Base-by-base conservation (phyloP, 352 stramenopile genomes). In the Globisporangium middletonii region DNA sequence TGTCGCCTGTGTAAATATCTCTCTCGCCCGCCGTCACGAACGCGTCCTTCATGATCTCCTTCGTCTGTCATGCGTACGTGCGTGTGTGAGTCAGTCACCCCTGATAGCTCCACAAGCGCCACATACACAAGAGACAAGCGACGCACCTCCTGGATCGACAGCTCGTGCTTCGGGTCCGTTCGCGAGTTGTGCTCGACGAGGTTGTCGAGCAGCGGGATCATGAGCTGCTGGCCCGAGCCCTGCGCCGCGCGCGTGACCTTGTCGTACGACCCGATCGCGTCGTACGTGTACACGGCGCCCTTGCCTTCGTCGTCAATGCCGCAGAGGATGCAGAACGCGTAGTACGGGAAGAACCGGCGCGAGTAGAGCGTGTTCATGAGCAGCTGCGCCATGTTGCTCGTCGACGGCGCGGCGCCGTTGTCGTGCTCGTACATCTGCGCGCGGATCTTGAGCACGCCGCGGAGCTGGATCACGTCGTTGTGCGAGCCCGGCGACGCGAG, bases 1-100 rank as follows among this genome's bases (percentile, higher is more conserved):
- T 88, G 81, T 99, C 97, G 64, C 97, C 97, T 41, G 95, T 99
- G 83, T 99, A 99, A 85, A 99, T 99, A 89, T 99, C 96, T 69
- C 97, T 88, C 83, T 99, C 97, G 67, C 95, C 96, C 60, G 96
- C 96, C 42, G 95, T 98, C 62, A 99, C 84, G 73, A 99, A 99
- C 13, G 91, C 91, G 69, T 99, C 96, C 84, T 99, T 99, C 65
- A 99, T 95, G 69, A 99, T 97, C 67, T 98, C 88, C 67, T 99
- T 97, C 41, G 96, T 91, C 72, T 84, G 3, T 4, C 5, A 23
- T 23, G 23, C 23, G 23, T 23, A 23, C 23, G 23, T 23, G 23
- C 23, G 23, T 23, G 23, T 23, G 23, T 23, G 23, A 23, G 19
- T 18, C 43, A 48, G 19, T 48, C n/a, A 7, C 19, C 18, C 26